Base-by-base conservation (phyloP, 805 yeast genomes). In the Wickerhamiella azymoides region DNA sequence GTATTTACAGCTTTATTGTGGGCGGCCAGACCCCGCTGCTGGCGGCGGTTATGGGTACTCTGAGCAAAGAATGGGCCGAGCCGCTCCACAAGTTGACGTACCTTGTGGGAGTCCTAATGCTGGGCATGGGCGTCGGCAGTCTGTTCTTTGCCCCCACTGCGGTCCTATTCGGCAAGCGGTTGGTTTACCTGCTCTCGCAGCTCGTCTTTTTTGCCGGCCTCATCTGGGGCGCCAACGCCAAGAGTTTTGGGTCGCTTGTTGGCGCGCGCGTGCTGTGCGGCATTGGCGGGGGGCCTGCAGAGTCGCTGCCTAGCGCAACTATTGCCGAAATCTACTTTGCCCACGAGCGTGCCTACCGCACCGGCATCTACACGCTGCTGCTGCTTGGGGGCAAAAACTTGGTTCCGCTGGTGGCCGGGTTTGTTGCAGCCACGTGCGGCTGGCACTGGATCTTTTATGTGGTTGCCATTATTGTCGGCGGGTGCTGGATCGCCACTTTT, bases 401-500 rank as follows among this genome's bases (percentile, higher is more conserved):
- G 27, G 67, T 76, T 10, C 81, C 81, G 5, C 58, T 77, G 52
- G 68, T 73, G 11, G 68, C 79, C 8, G 76, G 74, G 10, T 68
- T 76, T 49, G 66, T 76, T 7, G 72, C 77, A 39, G 65, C 69
- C 45, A 55, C 62, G 46, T 58, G 70, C 39, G 66, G 70, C 51
- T 67, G 80, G 61, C 74, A 74, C 54, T 77, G 82, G 82, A 61
- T 76, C 30, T 77, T 71, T 55, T 77, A 79, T 77, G 70, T 76
- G 33, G 59, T 72, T 38, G 62, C 77, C 10, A 74, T 76, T 33
- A 66, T 76, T 46, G 63, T 72, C 11, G 80, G 75, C 0, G 56
- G 64, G 35, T 63, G 67, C 51, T 62, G 73, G 28, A 52, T 69
- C 2, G 57, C 69, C 25, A 69, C 74, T 11, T 69, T 67, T 47